Percentiles rank a stretch among this genome's conserved stretches.
phyloP scores from a whole-genome alignment of 2,329 filamentous ascomycete genomes.

The Drechslera avenae region DNA sequence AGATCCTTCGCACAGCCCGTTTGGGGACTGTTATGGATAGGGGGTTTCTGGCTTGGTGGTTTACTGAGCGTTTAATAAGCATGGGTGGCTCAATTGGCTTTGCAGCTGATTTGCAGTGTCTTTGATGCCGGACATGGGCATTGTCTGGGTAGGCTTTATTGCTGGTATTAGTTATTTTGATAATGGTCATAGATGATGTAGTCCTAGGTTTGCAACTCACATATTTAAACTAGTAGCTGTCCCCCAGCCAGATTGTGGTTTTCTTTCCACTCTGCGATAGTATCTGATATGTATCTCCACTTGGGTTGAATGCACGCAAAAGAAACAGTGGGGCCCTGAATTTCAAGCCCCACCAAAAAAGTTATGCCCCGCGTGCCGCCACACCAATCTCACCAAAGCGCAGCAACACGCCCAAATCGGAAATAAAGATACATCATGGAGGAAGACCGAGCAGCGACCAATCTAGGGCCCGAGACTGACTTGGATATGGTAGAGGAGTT shows the following conservation, averaged over 20 bases:
- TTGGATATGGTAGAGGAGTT: constrained; percentile 64
- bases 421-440: constrained; percentile 63
- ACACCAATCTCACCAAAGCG: constrained; percentile 17
- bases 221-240: no score
- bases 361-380: constrained; percentile 15
- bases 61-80: constrained; percentile 1
- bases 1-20: constrained; percentile 53
- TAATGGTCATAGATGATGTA: no score
- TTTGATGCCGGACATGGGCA: no score
- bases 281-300: background rate
- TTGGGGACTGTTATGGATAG: constrained; percentile 56
- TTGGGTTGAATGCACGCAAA: no score
- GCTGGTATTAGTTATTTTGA: no score
- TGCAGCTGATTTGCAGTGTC: no score
- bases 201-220: no score
- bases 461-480: constrained; percentile 71
- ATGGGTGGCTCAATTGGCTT: background rate
- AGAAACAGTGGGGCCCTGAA: background rate
- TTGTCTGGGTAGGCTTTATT: no score
- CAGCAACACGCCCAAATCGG: constrained; percentile 18
- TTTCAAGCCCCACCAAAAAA: constrained; percentile 23
- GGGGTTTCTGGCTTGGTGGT: constrained; percentile 54
- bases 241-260: no score
- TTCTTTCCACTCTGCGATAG: no score
- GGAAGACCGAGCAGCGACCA: constrained; percentile 71